Base-by-base conservation (phyloP, 176 grass and related monocot genomes). In the Oryza nivara region DNA sequence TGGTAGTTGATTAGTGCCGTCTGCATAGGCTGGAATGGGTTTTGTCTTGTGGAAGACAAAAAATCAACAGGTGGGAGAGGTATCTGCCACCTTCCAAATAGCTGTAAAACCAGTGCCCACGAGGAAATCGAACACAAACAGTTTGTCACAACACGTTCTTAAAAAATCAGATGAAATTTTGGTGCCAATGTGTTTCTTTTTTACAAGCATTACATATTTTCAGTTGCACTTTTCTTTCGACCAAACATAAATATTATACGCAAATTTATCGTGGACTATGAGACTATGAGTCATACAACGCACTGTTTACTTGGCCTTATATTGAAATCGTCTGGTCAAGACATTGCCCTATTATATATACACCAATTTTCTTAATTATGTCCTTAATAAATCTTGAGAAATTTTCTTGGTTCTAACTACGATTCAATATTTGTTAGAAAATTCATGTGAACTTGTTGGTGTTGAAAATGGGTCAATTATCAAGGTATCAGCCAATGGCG, bases 1-100 rank as follows among this genome's bases (percentile, higher is more conserved):
- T 20, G 88, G 70, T 90, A 54, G 88, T 90, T 84, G 89, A 88
- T 88, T 75, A 67, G 85, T 77, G 89, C 76, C 89, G 75, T 88
- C 89, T 91, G 76, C 89, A 81, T 88, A 81, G 85, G 81, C 85
- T 91, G 80, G 76, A 74, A 23, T 38, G 12, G 12, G 3, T 83
- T 78, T 74, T 87, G 71, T 72, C 85, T 77, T 76, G 22, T 26
- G 65, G 2, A 65, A 76, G 44, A 83, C 71, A 86, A 87, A 78
- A 71, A 73, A 48, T 65, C 49, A 84, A 65, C 70, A 75, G 70
- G 70, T 64, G 47, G 47, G 80, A 84, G 76, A 84, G 76, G 89
- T 26, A 88, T 87, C 65, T 76, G 81, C 81, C 85, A 87, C 65
- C 89, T 56, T 75, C 10, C 28, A 44, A 70, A 56, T 91, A 91